These are phyloP conservation scores for Pseudogymnoascus sp. DNA, from an alignment of 2,329 filamentous ascomycete genomes.

Conservation along the genomic window DNA sequence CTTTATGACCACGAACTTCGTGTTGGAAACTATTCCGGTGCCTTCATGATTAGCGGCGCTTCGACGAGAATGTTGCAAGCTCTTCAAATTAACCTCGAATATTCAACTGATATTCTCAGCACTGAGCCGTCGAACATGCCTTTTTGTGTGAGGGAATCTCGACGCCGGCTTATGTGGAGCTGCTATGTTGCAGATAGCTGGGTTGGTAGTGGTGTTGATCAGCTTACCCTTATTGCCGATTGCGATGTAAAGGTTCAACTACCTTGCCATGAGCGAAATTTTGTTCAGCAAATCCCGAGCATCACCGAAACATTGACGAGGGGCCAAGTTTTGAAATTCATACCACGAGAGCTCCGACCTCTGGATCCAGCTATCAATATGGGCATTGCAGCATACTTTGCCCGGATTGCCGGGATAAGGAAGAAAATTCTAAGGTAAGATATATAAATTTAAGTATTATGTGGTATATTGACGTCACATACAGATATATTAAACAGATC, in stretches of 20 bases:
- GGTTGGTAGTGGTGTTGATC: constrained; percentile 27
- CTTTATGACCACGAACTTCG: constrained; percentile 28
- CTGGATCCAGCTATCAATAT: background rate
- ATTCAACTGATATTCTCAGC: constrained; percentile 27
- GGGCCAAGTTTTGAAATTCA: constrained; percentile 19
- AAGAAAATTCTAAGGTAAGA: constrained; percentile 9
- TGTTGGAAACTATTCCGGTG: constrained; percentile 27
- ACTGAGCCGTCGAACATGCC: constrained; percentile 17
- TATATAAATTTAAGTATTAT: background rate
- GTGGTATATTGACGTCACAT: background rate
- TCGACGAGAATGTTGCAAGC: constrained; percentile 27
- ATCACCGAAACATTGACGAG: constrained; percentile 25
- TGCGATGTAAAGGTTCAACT: constrained; percentile 26
- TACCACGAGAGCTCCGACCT: background rate
- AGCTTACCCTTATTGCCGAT: constrained; percentile 26
- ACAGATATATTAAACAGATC: constrained; percentile 35
- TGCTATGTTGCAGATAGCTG: constrained; percentile 28
- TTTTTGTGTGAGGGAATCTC: constrained; percentile 23
- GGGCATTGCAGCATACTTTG: constrained; percentile 1
- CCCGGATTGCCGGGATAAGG: background rate
- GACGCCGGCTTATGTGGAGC: constrained; percentile 28
- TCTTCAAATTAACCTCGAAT: constrained; percentile 28
- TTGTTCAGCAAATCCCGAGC: constrained; percentile 24
- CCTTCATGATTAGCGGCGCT: constrained; percentile 28
- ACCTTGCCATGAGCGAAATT: constrained; percentile 26